Percentiles rank a stretch among this genome's conserved stretches.
phyloP scores from a whole-genome alignment of 805 yeast species.

The Ogataea henricii region DNA sequence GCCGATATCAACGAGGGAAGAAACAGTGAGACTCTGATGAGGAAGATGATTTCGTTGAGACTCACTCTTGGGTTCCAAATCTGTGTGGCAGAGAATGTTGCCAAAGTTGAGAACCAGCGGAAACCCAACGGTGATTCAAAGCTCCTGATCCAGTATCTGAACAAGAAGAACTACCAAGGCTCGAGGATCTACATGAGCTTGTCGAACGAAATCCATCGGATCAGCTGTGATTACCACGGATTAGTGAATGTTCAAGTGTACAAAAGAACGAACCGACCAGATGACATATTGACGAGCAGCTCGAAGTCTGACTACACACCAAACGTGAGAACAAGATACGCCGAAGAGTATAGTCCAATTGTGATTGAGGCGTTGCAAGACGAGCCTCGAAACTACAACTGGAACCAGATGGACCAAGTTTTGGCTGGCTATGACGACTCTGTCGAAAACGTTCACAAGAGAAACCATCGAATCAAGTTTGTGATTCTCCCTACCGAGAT shows the following conservation, averaged over 20 bases:
- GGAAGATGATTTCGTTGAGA: constrained; percentile 85
- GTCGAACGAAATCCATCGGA: constrained; percentile 83
- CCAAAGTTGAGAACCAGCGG: constrained; percentile 62
- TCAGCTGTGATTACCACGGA: constrained; percentile 71
- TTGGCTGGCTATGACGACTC: constrained; percentile 90
- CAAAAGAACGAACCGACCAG: constrained; percentile 36
- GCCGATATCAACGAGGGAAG: constrained; percentile 55
- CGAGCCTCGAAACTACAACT: constrained; percentile 61
- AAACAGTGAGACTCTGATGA: constrained; percentile 62
- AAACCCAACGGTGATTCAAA: constrained; percentile 57
- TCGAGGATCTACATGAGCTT: constrained; percentile 72
- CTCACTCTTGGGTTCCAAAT: constrained; percentile 88
- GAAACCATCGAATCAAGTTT: constrained; percentile 71
- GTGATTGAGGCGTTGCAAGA: constrained; percentile 56
- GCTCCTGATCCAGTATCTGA: constrained; percentile 55
- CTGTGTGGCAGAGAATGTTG: constrained; percentile 71
- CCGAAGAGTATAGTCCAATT: constrained; percentile 61
- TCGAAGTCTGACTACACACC: constrained; percentile 43
- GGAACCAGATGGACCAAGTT: constrained; percentile 90
- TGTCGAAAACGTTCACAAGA: constrained; percentile 52
- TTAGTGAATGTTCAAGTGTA: constrained; percentile 80
- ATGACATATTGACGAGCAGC: constrained; percentile 33
- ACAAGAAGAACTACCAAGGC: constrained; percentile 48
- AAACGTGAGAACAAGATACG: constrained; percentile 76
- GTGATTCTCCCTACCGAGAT: constrained; percentile 81